Evolutionary conservation across 2,329 filamentous ascomycete genomes (phyloP), one percentile per base, ranked within the genome.

Genomic region (Botrytis fabae): DNA sequence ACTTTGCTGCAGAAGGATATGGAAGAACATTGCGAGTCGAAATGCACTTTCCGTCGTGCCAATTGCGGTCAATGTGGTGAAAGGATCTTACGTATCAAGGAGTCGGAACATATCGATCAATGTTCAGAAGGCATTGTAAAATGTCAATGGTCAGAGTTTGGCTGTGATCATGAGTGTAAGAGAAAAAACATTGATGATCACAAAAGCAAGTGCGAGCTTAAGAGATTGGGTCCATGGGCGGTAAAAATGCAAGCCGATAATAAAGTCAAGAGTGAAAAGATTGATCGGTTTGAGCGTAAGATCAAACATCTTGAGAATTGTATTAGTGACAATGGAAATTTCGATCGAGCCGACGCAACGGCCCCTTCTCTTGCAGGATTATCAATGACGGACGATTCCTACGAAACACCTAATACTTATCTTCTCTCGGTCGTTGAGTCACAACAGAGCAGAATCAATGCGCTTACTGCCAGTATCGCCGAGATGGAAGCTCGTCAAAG

Each of bases 401-500:
- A 22, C 82, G 82, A 64, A 84, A 84, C 75, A 75, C 83, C 78
- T 18, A 81, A 85, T 80, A 80, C 85, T 78, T 82, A 85, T 78
- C 80, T 85, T 76, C 76, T 85, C 69, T 80, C 84, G 32, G 78
- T 86, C 35, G 83, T 87, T 35, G 83, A 87, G 77, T 82, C 84
- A n/a, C 84, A 87, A 76, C 87, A 89, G 77, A 85, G 79, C 79
- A 87, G 83, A 80, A 86, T 90, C 60, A 87, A 88, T 76, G 85
- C 88, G 66, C 81, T 91, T 4, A 86, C 88, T 69, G 85, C 88
- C 72, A 86, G 85, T 60, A 78, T 90, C 54, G 86, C 85, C 32
- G 88, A 90, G 73, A 83, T 89, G 68, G 88, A 90, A 78, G 86
- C 86, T 5, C 85, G 87, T 66, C 88, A 90, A 78, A 88, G 85